Conservation (phyloP, 78 protist genomes). For the Acrasis kona region DNA sequence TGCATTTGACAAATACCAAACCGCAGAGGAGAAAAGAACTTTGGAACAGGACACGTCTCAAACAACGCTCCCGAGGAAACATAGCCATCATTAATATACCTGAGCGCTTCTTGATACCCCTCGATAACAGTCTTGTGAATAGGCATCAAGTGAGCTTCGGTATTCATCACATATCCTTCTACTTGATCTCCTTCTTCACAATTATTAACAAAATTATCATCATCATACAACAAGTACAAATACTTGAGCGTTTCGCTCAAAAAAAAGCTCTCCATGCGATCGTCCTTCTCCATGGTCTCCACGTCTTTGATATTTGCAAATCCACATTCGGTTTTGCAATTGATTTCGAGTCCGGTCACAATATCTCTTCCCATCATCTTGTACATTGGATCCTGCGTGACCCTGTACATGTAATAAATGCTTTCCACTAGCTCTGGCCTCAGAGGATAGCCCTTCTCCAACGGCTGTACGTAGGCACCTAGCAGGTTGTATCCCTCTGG, state of each 20-base stretch:
- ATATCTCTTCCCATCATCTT: constrained; percentile 23
- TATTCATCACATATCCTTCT: background rate
- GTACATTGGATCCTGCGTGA: constrained; percentile 25
- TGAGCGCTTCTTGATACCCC: background rate
- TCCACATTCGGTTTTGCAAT: constrained; percentile 35
- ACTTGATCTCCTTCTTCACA: too few species aligned
- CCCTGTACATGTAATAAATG: constrained; percentile 44
- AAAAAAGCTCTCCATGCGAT: constrained; percentile 82
- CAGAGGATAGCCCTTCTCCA: constrained; percentile 55
- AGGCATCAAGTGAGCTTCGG: constrained; percentile 21
- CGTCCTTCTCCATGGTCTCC: constrained; percentile 4
- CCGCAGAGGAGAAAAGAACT: too few species aligned
- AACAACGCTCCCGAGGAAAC: too few species aligned
- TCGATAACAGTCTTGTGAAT: background rate
- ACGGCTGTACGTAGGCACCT: constrained; percentile 2
- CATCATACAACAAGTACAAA: constrained; percentile 65
- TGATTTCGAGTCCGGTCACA: background rate
- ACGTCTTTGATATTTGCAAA: constrained; percentile 53
- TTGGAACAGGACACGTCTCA: too few species aligned
- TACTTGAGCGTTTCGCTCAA: constrained; percentile 87
- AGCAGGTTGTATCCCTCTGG: constrained; percentile 59
- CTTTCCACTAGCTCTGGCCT: constrained; percentile 84
- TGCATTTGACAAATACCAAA: too few species aligned
- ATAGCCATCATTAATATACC: background rate
- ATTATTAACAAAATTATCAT: background rate